phyloP scores from a whole-genome alignment of 345 rosid genomes.

The Brassica incana region DNA sequence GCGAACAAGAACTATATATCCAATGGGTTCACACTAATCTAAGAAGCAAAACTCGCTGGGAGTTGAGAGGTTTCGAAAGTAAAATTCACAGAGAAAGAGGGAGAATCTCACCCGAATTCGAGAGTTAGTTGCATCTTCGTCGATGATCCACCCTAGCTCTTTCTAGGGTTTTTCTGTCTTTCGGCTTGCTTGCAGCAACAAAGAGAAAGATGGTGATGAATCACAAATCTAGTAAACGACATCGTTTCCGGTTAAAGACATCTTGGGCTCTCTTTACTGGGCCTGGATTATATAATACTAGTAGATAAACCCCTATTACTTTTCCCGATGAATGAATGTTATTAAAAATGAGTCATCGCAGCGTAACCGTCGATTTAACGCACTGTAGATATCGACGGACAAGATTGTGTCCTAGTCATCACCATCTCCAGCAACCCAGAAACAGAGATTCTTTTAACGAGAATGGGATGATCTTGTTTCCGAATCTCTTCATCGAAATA shows the following conservation, averaged over 20 bases:
- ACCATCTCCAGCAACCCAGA: constrained; percentile 19
- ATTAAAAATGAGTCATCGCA: not conserved
- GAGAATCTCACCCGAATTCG: constrained; percentile 66
- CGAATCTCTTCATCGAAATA: not conserved
- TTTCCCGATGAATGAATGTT: not conserved
- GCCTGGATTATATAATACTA: not conserved
- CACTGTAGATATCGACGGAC: not conserved
- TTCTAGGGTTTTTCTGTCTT: constrained; percentile 24
- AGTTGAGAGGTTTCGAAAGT: not conserved
- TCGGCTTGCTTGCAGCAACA: not conserved
- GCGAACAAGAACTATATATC: not conserved
- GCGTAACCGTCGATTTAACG: not conserved
- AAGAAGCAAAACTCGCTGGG: not conserved
- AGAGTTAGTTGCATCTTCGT: constrained; percentile 68
- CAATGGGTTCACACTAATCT: not conserved
- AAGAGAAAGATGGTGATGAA: constrained; percentile 2
- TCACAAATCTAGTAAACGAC: not conserved
- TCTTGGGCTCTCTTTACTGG: constrained; percentile 1
- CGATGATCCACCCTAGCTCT: not conserved
- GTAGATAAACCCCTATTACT: constrained; percentile 9
- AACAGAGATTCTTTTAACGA: constrained; percentile 7
- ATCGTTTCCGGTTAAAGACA: not conserved
- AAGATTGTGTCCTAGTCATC: constrained; percentile 3
- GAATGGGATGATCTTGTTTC: constrained; percentile 3
- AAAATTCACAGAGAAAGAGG: not conserved